Percentiles rank a stretch among this genome's conserved stretches.
phyloP scores from a whole-genome alignment of 495 filamentous ascomycete genomes.

The Penicillium crystallinum region DNA sequence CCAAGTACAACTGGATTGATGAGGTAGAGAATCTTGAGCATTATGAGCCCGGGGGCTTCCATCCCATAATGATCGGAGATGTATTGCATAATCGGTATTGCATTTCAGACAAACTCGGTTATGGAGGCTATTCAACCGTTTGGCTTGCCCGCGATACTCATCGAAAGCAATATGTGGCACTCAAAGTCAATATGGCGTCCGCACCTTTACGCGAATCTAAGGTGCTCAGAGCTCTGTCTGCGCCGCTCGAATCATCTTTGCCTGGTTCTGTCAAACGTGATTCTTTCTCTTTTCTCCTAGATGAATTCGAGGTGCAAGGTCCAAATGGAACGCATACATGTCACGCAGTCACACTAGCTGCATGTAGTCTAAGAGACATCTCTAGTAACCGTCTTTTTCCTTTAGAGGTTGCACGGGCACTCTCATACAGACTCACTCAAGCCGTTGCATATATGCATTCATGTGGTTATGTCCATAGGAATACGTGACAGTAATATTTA shows the following conservation, averaged over 20 bases:
- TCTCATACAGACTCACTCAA: slow-evolving; percentile 17
- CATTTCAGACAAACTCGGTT: slow-evolving; percentile 52
- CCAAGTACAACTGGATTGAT: slow-evolving; percentile 32
- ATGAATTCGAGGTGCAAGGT: slow-evolving; percentile 28
- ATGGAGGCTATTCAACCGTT: slow-evolving; percentile 47
- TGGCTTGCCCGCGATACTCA: slow-evolving; percentile 49
- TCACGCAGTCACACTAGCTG: slow-evolving; percentile 20
- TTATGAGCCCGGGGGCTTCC: slow-evolving; percentile 33
- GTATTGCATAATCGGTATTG: slow-evolving; percentile 34
- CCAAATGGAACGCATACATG: slow-evolving; percentile 30
- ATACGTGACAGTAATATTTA: slow-evolving; percentile 5
- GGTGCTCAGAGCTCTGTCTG: slow-evolving; percentile 22
- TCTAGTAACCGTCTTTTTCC: slow-evolving; percentile 25
- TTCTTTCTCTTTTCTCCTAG: slow-evolving; percentile 10
- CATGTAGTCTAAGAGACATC: slow-evolving; percentile 25
- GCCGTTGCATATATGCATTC: slow-evolving; percentile 33
- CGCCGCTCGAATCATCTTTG: neutral
- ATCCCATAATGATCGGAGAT: slow-evolving; percentile 47
- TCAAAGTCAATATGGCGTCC: slow-evolving; percentile 29
- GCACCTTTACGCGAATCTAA: slow-evolving; percentile 3
- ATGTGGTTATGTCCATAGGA: slow-evolving; percentile 32
- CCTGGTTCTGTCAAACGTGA: slow-evolving; percentile 10
- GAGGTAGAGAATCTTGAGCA: slow-evolving; percentile 29
- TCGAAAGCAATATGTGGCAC: slow-evolving; percentile 26
- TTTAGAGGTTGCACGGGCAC: slow-evolving; percentile 27